Conservation (phyloP, 2,329 filamentous ascomycete species). For the Bertia moriformis region DNA sequence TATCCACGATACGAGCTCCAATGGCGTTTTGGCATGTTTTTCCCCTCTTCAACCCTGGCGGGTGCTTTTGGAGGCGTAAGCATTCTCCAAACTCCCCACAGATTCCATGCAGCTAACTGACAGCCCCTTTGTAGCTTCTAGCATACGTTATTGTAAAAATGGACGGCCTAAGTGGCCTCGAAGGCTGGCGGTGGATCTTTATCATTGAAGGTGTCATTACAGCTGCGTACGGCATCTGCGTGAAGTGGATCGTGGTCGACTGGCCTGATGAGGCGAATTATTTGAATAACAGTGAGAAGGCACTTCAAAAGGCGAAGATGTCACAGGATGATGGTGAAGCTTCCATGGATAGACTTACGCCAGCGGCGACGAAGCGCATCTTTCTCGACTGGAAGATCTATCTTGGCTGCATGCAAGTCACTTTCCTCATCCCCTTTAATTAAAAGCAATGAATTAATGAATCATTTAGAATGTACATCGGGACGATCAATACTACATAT, state of each 20-base stretch:
- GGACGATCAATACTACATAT: constrained; percentile 9
- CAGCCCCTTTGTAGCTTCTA: no score
- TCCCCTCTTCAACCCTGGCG: constrained; percentile 19
- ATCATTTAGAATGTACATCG: constrained; percentile 9
- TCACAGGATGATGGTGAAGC: constrained; percentile 2
- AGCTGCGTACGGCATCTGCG: constrained; percentile 9
- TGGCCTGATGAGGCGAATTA: not conserved
- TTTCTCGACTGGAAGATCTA: constrained; percentile 3
- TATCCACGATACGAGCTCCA: constrained; percentile 8
- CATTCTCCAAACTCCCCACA: constrained; percentile 6
- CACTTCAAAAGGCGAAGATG: constrained; percentile 23
- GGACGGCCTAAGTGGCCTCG: constrained; percentile 11
- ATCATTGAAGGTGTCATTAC: constrained; percentile 12
- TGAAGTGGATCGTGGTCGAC: constrained; percentile 6
- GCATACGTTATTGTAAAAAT: constrained; percentile 11
- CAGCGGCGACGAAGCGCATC: not conserved
- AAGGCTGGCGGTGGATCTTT: constrained; percentile 15
- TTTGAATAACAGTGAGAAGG: constrained; percentile 7
- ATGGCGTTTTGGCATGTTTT: constrained; percentile 16
- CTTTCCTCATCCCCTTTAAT: no score
- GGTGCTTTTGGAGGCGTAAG: constrained; percentile 12
- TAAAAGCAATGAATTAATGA: no score
- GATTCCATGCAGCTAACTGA: no score
- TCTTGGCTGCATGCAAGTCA: constrained; percentile 4
- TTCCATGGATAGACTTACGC: not conserved